Percentiles rank a stretch among this genome's conserved stretches.
Evolutionary conservation across 106 monocot genomes (phyloP).

Genomic region (Hemerocallis citrina): DNA sequence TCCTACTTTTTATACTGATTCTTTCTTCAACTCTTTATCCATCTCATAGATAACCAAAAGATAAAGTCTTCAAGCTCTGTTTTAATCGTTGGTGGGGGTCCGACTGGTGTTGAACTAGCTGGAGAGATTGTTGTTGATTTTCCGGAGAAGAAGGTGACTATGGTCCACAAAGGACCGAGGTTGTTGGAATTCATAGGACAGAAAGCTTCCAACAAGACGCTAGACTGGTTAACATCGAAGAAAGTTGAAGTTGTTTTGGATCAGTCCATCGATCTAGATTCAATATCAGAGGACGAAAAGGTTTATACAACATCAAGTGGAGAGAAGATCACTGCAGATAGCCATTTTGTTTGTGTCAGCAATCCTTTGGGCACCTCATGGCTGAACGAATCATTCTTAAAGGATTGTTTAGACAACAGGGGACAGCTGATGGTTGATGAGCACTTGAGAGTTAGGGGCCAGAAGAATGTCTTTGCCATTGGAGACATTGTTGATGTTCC

Average conservation of each 20-base stretch:
- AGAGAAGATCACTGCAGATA: constrained; percentile 25
- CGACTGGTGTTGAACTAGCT: constrained; percentile 27
- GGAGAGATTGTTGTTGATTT: constrained; percentile 30
- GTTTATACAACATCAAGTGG: constrained; percentile 27
- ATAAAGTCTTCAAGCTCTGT: constrained; percentile 24
- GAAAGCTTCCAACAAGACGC: constrained; percentile 25
- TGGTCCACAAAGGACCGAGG: constrained; percentile 31
- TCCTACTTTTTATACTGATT: not conserved
- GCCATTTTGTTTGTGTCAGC: constrained; percentile 29
- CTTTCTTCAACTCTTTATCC: not conserved
- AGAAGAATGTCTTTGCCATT: constrained; percentile 29
- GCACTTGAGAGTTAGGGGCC: constrained; percentile 26
- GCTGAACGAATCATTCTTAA: constrained; percentile 21
- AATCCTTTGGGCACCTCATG: constrained; percentile 28
- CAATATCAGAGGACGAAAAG: constrained; percentile 6
- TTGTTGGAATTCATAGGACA: constrained; percentile 25
- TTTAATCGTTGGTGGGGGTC: constrained; percentile 27
- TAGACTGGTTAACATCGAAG: constrained; percentile 19
- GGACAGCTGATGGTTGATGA: constrained; percentile 33
- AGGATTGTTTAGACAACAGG: constrained; percentile 13
- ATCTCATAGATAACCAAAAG: constrained; percentile 20
- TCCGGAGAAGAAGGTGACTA: constrained; percentile 28
- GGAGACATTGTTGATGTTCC: constrained; percentile 38
- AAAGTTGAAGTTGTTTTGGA: constrained; percentile 26
- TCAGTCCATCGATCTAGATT: constrained; percentile 12